Evolutionary conservation across 2,329 filamentous ascomycete genomes (phyloP).

Genomic region (Simplicillium sp.): DNA sequence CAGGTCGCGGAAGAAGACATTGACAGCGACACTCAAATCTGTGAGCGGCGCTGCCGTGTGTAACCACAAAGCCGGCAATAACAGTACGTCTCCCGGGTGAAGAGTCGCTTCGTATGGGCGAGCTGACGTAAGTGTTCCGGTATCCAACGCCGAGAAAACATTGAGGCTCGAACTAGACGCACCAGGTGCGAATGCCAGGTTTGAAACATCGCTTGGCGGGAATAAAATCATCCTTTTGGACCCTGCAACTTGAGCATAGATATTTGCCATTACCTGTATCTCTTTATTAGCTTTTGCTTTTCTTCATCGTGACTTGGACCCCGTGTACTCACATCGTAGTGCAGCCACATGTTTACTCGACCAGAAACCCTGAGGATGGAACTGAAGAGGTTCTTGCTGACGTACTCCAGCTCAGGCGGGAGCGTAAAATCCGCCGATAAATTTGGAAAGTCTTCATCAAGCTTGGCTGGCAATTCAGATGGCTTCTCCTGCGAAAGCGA

Average conservation of each 20-base stretch:
- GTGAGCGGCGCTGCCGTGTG: slow-evolving; percentile 60
- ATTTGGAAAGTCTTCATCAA: slow-evolving; percentile 61
- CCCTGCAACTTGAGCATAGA: slow-evolving; percentile 71
- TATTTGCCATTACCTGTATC: slow-evolving; percentile 71
- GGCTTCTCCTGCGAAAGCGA: slow-evolving; percentile 63
- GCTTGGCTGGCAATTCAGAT: slow-evolving; percentile 57
- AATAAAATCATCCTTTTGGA: slow-evolving; percentile 68
- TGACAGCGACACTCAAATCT: slow-evolving; percentile 66
- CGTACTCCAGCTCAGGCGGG: slow-evolving; percentile 49
- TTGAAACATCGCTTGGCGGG: slow-evolving; percentile 63
- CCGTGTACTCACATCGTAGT: slow-evolving; percentile 63
- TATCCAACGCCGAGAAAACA: slow-evolving; percentile 47
- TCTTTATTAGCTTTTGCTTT: slow-evolving; percentile 4
- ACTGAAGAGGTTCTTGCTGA: slow-evolving; percentile 59
- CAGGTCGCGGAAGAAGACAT: slow-evolving; percentile 76
- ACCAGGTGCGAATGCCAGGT: slow-evolving; percentile 63
- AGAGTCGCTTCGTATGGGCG: slow-evolving; percentile 60
- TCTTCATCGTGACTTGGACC: neutral
- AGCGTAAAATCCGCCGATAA: slow-evolving; percentile 62
- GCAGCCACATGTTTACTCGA: slow-evolving; percentile 77
- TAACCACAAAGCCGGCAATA: slow-evolving; percentile 75
- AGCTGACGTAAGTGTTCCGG: slow-evolving; percentile 31
- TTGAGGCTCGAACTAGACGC: slow-evolving; percentile 72
- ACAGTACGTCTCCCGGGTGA: slow-evolving; percentile 65
- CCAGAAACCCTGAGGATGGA: slow-evolving; percentile 74